Base-by-base conservation (phyloP, 2,329 filamentous ascomycete species). In the Botryotinia narcissicola region DNA sequence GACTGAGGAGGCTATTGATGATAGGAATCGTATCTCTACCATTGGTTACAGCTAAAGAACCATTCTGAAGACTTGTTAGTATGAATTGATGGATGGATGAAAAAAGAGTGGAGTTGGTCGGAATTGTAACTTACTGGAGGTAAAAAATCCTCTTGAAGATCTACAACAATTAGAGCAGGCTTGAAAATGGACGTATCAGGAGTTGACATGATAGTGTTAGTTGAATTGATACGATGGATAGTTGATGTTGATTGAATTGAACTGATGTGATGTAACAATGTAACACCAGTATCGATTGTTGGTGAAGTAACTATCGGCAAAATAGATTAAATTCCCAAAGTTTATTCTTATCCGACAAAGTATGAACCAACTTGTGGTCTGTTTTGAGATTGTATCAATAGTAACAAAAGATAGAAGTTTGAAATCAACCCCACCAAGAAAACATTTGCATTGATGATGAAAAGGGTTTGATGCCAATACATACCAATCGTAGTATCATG, bases 131-230 rank as follows among this genome's bases (percentile, higher is more conserved):
- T 84, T 84, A 96, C 94, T 20, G 95, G 94, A 74, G 93, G 93
- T 82, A 94, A 97, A 82, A 98, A 98, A 84, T 98, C 95, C 82
- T 98, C 92, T 83, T 98, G 96, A 80, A 97, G 87, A 82, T 98
- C 95, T 71, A 97, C 91, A 18, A 97, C 87, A 66, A 97, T 82
- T 54, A 92, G 82, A n/a, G 89, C 89, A 62, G 89, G 86, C 59
- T 81, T 83, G 79, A 85, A 86, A 35, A 64, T 73, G 7, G 69
- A 51, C 20, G 62, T 48, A 22, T 63, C 57, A 44, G 42, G 20
- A 48, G 20, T 22, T n/a, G 70, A 57, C 70, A 69, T 73, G 51
- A 51, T 72, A 18, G 40, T 10, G 46, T 71, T 51, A 51, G 70
- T 48, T 67, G 70, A 14, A 14, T 29, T 37, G 46, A 16, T 22